Conservation (phyloP, 768 basidiomycete genomes). For the Leccinum broughii region DNA sequence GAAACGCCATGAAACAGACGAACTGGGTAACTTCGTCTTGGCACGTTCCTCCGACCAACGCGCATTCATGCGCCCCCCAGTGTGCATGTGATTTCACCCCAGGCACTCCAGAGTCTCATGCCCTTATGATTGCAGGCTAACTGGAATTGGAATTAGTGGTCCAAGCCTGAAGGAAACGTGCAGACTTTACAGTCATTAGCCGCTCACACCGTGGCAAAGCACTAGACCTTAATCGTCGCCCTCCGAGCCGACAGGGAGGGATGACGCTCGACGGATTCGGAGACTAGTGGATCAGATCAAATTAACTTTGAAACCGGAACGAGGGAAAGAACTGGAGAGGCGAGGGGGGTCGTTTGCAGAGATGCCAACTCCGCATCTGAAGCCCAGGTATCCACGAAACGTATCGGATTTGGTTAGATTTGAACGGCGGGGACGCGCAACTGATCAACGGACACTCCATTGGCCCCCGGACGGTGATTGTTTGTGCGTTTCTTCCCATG, state of each 20-base stretch:
- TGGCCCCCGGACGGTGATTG: constrained; percentile 1
- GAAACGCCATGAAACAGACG: background rate
- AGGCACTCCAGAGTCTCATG: constrained; percentile 6
- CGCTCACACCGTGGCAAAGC: background rate
- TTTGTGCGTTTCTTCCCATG: constrained; percentile 18
- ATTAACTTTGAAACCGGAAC: background rate
- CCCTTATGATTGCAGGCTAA: background rate
- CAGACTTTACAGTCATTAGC: background rate
- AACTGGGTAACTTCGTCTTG: background rate
- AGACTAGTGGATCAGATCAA: background rate
- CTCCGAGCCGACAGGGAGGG: background rate
- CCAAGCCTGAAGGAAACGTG: background rate
- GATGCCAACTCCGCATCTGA: constrained; percentile 7
- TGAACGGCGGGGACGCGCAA: background rate
- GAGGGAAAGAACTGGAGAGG: background rate
- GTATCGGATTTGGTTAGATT: constrained; percentile 25
- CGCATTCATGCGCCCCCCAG: background rate
- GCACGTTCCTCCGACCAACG: background rate
- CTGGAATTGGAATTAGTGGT: background rate
- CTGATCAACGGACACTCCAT: background rate
- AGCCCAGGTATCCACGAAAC: constrained; percentile 1
- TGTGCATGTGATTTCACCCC: constrained; percentile 7
- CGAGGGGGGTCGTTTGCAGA: background rate
- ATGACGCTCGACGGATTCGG: background rate
- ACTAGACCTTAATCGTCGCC: background rate